Evolutionary conservation across 169 alveolate species (phyloP).

Genomic region (Plasmodium falciparum): DNA sequence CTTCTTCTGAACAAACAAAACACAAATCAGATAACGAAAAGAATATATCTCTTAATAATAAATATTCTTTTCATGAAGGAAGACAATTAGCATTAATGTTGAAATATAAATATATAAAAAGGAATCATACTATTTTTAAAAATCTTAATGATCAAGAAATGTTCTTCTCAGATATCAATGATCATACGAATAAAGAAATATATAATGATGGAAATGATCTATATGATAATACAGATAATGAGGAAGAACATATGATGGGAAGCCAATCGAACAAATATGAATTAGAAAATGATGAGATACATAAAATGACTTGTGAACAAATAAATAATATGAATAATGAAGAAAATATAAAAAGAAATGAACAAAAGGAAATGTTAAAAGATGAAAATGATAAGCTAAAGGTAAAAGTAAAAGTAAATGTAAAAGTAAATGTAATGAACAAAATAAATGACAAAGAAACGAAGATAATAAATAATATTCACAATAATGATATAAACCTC

Average conservation of each 20-base stretch:
- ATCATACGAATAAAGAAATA: background rate
- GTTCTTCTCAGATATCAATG: constrained; percentile 20
- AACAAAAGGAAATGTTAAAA: background rate
- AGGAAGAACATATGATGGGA: background rate
- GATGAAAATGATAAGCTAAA: background rate
- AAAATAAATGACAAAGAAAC: background rate
- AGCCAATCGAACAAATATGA: too few species aligned
- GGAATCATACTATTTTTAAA: constrained; percentile 48
- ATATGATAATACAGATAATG: background rate
- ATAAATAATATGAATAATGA: too few species aligned
- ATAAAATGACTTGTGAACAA: too few species aligned
- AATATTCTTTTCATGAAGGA: constrained; percentile 41
- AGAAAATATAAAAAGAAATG: too few species aligned
- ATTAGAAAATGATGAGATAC: too few species aligned
- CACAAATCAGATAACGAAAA: constrained; percentile 17
- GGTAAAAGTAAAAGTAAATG: background rate
- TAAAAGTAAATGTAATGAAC: background rate
- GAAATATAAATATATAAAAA: constrained; percentile 41
- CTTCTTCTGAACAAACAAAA: background rate
- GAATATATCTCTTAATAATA: constrained; percentile 21
- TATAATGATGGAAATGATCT: background rate
- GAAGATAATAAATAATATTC: too few species aligned
- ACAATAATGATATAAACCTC: background rate
- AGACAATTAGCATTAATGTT: constrained; percentile 54
- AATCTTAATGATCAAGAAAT: constrained; percentile 48